Base-by-base conservation (phyloP, 2,329 filamentous ascomycete species). In the Botrytis medusae region DNA sequence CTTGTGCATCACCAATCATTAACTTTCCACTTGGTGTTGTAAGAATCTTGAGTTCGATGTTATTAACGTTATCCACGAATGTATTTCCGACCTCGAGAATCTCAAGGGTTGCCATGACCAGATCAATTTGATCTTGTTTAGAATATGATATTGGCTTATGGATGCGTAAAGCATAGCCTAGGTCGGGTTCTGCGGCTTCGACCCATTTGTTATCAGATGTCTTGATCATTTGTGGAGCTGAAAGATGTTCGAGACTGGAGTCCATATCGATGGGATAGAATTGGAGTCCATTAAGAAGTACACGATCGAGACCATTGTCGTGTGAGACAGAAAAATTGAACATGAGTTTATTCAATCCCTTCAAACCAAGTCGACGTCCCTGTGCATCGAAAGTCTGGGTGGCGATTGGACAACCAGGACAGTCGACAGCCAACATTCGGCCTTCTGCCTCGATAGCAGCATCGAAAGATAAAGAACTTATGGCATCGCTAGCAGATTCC, bases 21-120 rank as follows among this genome's bases (percentile, higher is more conserved):
- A 92, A 83, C 67, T 87, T 86, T 71, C 86, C 86, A 25, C 82
- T 82, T 6, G 85, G 84, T 1, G 87, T 88, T 83, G 90, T 87
- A 80, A 93, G 84, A 29, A 93, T 83, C 77, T 87, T 87, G 63
- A 93, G 83, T 63, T 87, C 86, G 73, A 93, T 84, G 42, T 83
- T 83, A 54, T 87, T 86, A 37, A 90, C 83, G 37, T 82, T 84
- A 62, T 87, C 82, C 72, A 91, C 81, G 74, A 89, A 88, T 61
- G 84, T 82, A 71, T 85, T 81, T 73, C 87, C 88, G 40, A 92
- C 86, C 79, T 90, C 86, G 74, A 90, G 85, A 74, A 92, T 86
- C 76, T 88, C 84, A 54, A 92, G 82, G 75, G 87, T 84, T 73
- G 92, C 78, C 54, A 83, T 81, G 70, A 91, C 80, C 4, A 90